Base-by-base conservation (phyloP, 2,329 filamentous ascomycete species). In the Leptographium lundbergii region DNA sequence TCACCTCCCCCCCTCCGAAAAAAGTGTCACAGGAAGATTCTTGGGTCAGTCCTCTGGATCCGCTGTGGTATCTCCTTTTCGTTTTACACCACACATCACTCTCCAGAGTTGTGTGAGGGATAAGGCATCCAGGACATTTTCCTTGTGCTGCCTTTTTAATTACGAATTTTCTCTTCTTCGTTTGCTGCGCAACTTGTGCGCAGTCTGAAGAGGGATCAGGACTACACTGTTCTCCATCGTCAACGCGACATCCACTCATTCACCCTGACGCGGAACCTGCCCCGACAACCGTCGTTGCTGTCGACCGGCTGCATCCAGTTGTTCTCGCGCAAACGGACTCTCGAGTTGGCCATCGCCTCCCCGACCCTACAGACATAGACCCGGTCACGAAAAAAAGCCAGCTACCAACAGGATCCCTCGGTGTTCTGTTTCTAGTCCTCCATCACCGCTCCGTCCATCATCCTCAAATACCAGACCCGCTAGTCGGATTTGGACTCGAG, bases 1-100 rank as follows among this genome's bases (percentile, higher is more conserved):
- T 57, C n/a, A 42, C 47, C 56, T 36, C 42, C 42, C 29, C 27
- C 55, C 47, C 56, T 25, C 24, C 48, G 25, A 52, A 57, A 6
- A 24, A 57, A 34, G 22, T 45, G 48, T 57, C 56, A 53, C 56
- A 57, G 56, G 56, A 55, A 57, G 47, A 50, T 50, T 57, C 56
- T 50, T 34, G 53, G 48, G 56, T 32, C 47, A 19, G 22, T 39
- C 48, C 56, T 52, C 5, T 50, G 48, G 48, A 42, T 42, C 29
- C 29, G 24, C 48, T 57, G 56, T 53, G 56, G n/a, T 53, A 42
- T 48, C 29, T 51, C 32, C 25, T 57, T 45, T 51, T 17, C 39
- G 6, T 34, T 32, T 6, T 42, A 42, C 11, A 19, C 25, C 39
- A 32, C 36, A 32, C 39, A 27, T 42, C 42, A 47, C 54, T 56